Evolutionary conservation across 768 basidiomycete species (phyloP).

Genomic region (Psilocybe azurescens): DNA sequence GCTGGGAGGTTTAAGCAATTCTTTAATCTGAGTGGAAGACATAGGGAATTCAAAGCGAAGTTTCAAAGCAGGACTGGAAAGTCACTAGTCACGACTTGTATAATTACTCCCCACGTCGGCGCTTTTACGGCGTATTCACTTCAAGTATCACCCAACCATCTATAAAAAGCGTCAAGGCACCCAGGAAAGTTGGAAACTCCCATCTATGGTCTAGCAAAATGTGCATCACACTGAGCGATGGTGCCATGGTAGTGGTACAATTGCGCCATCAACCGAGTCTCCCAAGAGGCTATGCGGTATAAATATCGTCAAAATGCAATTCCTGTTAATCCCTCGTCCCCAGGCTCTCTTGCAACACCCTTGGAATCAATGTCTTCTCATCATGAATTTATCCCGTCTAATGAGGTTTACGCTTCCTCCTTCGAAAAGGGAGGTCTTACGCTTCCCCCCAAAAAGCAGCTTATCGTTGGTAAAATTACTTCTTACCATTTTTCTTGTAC

Average conservation of each 20-base stretch:
- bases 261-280: slow-evolving; percentile 9
- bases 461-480: slow-evolving; percentile 32
- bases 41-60: slow-evolving; percentile 19
- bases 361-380: slow-evolving; percentile 29
- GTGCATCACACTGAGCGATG: slow-evolving; percentile 2
- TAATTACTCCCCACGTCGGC: not conserved
- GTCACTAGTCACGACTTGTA: too few species aligned
- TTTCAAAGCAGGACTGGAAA: too few species aligned
- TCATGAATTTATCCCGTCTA: slow-evolving; percentile 42
- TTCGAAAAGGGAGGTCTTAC: slow-evolving; percentile 48
- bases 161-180: not conserved
- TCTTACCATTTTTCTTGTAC: not conserved
- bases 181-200: not conserved
- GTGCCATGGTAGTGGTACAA: not conserved
- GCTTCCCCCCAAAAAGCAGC: slow-evolving; percentile 40
- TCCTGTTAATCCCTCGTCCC: not conserved
- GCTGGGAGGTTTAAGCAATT: slow-evolving; percentile 55
- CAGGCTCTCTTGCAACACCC: not conserved
- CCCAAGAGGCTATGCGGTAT: not conserved
- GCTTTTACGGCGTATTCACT: not conserved
- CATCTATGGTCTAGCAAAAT: not conserved
- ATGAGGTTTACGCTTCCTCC: slow-evolving; percentile 48
- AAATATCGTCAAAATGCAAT: not conserved
- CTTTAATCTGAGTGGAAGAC: slow-evolving; percentile 45
- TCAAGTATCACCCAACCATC: not conserved